A percentile compares a stretch with the other conserved stretches of the same genome.
Conservation (phyloP, 371 early-diverging fungal genomes). For the Syncephalastrum contaminatum region DNA sequence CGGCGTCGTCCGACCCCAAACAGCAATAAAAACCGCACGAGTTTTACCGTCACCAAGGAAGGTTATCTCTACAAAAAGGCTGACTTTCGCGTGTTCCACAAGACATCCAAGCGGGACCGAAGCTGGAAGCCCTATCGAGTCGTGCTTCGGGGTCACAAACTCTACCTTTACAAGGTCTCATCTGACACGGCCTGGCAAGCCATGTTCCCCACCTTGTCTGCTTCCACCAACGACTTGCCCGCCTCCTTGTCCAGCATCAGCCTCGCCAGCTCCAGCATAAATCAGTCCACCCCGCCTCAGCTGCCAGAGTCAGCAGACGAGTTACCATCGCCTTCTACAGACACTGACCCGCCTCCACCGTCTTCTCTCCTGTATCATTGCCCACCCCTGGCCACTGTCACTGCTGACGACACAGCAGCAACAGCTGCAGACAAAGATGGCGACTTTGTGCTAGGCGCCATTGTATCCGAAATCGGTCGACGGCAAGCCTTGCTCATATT, state of each 20-base stretch:
- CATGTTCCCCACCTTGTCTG: constrained; percentile 13
- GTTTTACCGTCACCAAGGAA: constrained; percentile 48
- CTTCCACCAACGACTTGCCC: constrained; percentile 24
- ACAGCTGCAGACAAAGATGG: too few species aligned
- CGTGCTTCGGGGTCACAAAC: constrained; percentile 74
- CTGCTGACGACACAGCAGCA: too few species aligned
- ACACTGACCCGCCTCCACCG: background rate
- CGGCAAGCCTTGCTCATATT: too few species aligned
- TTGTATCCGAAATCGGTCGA: too few species aligned
- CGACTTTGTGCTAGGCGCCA: too few species aligned
- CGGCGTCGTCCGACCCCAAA: background rate
- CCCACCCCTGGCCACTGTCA: too few species aligned
- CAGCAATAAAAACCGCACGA: constrained; percentile 25
- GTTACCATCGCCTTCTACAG: background rate
- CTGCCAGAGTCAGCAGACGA: too few species aligned
- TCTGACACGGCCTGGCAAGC: constrained; percentile 49
- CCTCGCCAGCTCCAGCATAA: constrained; percentile 12
- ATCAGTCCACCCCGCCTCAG: too few species aligned
- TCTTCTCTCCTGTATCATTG: background rate
- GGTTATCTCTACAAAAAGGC: constrained; percentile 69
- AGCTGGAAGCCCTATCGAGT: constrained; percentile 83
- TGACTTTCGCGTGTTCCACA: constrained; percentile 56
- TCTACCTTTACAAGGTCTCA: constrained; percentile 78
- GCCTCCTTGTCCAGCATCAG: constrained; percentile 36
- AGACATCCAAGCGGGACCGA: constrained; percentile 52